A percentile compares a stretch with the other conserved stretches of the same genome.
Conservation (phyloP, 306 rosid species). For the Fragaria vesca region DNA sequence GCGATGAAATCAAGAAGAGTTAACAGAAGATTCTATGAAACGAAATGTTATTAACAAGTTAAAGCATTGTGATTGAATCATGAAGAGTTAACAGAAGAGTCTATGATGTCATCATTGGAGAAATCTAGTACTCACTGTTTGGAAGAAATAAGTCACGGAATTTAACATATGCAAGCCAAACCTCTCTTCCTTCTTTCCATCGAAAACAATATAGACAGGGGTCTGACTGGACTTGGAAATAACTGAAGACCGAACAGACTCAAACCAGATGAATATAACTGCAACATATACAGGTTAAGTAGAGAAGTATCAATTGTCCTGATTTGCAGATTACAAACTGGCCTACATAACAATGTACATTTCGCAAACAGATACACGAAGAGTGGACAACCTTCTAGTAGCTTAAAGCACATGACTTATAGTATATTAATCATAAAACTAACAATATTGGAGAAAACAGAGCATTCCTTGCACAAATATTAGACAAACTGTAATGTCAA, state of each 20-base stretch:
- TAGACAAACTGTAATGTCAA: background rate
- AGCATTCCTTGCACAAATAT: too few relatives aligned
- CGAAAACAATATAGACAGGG: conserved; percentile 5
- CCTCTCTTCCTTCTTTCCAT: background rate
- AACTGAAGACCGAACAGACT: conserved; percentile 60
- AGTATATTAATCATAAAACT: too few relatives aligned
- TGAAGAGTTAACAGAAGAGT: background rate
- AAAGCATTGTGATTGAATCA: background rate
- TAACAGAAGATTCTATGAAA: too few relatives aligned
- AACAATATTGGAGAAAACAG: background rate
- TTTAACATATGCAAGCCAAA: background rate
- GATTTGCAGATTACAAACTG: too few relatives aligned
- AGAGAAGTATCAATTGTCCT: too few relatives aligned
- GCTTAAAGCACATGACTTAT: background rate
- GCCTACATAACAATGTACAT: background rate
- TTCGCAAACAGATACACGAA: background rate
- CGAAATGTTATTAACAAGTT: too few relatives aligned
- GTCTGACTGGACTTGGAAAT: conserved; percentile 27
- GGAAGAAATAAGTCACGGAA: background rate
- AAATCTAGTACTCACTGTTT: background rate
- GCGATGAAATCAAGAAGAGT: too few relatives aligned
- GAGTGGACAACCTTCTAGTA: background rate
- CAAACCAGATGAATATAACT: conserved; percentile 44
- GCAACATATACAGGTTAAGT: conserved; percentile 24
- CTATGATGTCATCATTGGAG: background rate